A percentile compares a stretch with the other conserved stretches of the same genome.
phyloP scores from a whole-genome alignment of 441 rosid species.

The Aleurites moluccanus region DNA sequence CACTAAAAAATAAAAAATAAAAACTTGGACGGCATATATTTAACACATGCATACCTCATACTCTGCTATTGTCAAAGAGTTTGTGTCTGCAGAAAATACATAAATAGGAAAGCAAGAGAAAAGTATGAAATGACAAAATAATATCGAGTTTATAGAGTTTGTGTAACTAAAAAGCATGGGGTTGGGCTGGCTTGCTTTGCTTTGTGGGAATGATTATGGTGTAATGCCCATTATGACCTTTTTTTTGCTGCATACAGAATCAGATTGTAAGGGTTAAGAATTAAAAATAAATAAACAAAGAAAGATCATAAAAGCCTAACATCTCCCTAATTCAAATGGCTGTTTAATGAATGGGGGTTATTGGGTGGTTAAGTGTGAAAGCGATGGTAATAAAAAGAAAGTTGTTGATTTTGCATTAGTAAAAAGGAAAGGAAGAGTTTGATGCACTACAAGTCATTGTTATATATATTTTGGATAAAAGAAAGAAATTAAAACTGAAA shows the following conservation, averaged over 20 bases:
- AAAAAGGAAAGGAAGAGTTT: neutral
- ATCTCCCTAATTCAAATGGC: no score
- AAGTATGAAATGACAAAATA: neutral
- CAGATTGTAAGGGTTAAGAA: constrained; percentile 2
- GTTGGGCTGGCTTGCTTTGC: constrained; percentile 15
- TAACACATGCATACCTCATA: neutral
- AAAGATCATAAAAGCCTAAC: neutral
- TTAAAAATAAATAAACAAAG: neutral
- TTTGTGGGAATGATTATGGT: constrained; percentile 14
- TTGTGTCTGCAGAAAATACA: neutral
- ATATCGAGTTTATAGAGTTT: neutral
- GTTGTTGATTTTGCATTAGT: neutral
- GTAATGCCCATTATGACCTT: neutral
- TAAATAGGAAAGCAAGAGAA: neutral
- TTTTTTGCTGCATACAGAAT: neutral
- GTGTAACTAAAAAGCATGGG: constrained; percentile 14
- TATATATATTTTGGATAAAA: neutral
- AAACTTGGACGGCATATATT: neutral
- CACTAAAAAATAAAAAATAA: neutral
- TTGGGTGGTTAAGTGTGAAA: neutral
- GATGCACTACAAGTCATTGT: neutral
- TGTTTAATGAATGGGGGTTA: neutral
- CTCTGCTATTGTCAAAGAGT: neutral
- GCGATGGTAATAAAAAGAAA: neutral
- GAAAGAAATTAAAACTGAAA: neutral